phyloP scores from a whole-genome alignment of 78 protist genomes.

The Dictyostelium discoideum region DNA sequence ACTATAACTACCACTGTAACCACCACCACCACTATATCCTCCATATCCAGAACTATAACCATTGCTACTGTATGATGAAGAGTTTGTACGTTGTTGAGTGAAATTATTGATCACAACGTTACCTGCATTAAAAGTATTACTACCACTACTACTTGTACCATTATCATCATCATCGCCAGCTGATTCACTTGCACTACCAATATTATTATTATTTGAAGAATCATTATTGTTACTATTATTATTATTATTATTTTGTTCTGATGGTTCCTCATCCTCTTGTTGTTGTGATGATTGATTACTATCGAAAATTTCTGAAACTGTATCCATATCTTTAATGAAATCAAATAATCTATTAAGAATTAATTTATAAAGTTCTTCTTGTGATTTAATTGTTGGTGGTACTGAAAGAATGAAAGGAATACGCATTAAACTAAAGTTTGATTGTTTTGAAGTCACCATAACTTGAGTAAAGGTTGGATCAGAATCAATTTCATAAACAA shows the following conservation, averaged over 20 bases:
- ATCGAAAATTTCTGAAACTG: not conserved
- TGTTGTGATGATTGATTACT: not conserved
- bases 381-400: not conserved
- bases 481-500: constrained; percentile 10
- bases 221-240: not conserved
- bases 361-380: not conserved
- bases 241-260: not conserved
- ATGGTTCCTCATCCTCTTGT: not conserved
- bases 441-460: not conserved
- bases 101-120: not conserved
- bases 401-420: constrained; percentile 21
- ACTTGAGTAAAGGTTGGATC: not conserved
- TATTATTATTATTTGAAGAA: not conserved
- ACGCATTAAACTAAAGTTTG: not conserved
- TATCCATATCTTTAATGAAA: not conserved
- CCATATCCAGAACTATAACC: not conserved
- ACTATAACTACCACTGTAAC: not conserved
- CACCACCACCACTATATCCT: not conserved
- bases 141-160: not conserved
- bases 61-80: not conserved
- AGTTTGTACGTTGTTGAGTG: not conserved
- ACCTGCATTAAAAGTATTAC: not conserved
- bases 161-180: not conserved
- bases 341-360: not conserved
- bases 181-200: not conserved